Conservation (phyloP, 108 stramenopile species). For the Cyclotella baltica region DNA sequence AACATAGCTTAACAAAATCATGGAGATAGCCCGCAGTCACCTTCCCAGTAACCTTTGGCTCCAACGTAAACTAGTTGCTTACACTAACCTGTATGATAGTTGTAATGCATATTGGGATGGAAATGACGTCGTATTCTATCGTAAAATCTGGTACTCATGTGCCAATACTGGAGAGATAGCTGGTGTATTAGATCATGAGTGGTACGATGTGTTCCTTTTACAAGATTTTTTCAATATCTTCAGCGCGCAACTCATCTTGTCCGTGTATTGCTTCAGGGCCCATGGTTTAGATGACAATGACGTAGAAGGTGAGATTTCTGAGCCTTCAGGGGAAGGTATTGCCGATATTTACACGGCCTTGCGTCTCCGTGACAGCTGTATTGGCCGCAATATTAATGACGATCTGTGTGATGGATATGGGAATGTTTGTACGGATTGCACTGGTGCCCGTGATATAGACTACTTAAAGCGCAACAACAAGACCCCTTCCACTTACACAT, state of each 20-base stretch:
- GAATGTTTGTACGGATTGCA: background rate
- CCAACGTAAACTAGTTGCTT: conserved; percentile 10
- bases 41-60: conserved; percentile 32
- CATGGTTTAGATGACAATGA: conserved; percentile 35
- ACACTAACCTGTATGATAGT: conserved; percentile 17
- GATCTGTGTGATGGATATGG: background rate
- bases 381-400: conserved; percentile 24
- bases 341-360: conserved; percentile 42
- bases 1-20: conserved; percentile 30
- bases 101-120: conserved; percentile 47
- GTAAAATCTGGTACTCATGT: conserved; percentile 14
- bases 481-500: conserved; percentile 12
- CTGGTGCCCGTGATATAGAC: conserved; percentile 28
- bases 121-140: conserved; percentile 35
- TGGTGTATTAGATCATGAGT: conserved; percentile 34
- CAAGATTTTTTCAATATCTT: too few species aligned
- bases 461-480: background rate
- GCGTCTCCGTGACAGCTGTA: conserved; percentile 25
- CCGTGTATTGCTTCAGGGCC: conserved; percentile 1
- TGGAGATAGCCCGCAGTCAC: conserved; percentile 15
- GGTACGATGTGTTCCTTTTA: conserved; percentile 1
- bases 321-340: conserved; percentile 38
- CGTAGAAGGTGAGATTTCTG: conserved; percentile 18
- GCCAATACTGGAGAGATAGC: conserved; percentile 29
- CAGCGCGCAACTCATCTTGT: too few species aligned